Evolutionary conservation across 2,329 filamentous ascomycete species (phyloP).

Genomic region (Cladophialophora yegresii): DNA sequence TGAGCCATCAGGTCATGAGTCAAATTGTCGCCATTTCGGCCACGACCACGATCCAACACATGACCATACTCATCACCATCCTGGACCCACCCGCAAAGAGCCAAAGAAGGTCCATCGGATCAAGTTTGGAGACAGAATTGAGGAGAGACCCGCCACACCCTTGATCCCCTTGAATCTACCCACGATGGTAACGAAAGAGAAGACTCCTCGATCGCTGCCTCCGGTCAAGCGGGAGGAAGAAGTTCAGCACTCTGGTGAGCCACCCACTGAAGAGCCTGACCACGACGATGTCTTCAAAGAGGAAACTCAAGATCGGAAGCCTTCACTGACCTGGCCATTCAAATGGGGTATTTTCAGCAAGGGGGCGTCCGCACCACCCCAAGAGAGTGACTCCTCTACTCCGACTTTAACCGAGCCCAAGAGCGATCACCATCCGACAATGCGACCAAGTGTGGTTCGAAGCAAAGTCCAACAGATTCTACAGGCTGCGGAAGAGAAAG

Average conservation of each 20-base stretch:
- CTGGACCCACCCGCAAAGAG: constrained; percentile 2
- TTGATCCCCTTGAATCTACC: constrained; percentile 31
- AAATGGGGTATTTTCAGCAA: constrained; percentile 31
- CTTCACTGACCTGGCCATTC: constrained; percentile 29
- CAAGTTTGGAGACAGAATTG: constrained; percentile 28
- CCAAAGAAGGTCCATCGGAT: constrained; percentile 22
- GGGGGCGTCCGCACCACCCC: constrained; percentile 15
- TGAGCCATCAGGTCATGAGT: constrained; percentile 13
- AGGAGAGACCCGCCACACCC: constrained; percentile 28
- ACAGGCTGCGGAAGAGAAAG: constrained; percentile 27
- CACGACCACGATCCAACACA: constrained; percentile 4
- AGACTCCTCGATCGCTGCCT: constrained; percentile 6
- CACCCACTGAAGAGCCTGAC: background rate
- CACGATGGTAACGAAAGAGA: constrained; percentile 24
- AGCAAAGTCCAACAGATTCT: constrained; percentile 32
- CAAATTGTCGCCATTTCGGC: constrained; percentile 13
- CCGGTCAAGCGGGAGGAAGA: background rate
- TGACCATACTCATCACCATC: constrained; percentile 1
- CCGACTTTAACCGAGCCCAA: constrained; percentile 12
- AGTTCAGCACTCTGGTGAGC: background rate
- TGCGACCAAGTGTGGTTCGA: constrained; percentile 27
- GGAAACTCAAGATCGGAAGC: constrained; percentile 8
- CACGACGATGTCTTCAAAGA: constrained; percentile 8
- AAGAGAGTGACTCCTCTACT: constrained; percentile 13
- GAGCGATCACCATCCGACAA: constrained; percentile 17